Percentiles rank a stretch among this genome's conserved stretches.
Evolutionary conservation across 768 basidiomycete genomes (phyloP).

Genomic region (Fomitopsis pulvina): DNA sequence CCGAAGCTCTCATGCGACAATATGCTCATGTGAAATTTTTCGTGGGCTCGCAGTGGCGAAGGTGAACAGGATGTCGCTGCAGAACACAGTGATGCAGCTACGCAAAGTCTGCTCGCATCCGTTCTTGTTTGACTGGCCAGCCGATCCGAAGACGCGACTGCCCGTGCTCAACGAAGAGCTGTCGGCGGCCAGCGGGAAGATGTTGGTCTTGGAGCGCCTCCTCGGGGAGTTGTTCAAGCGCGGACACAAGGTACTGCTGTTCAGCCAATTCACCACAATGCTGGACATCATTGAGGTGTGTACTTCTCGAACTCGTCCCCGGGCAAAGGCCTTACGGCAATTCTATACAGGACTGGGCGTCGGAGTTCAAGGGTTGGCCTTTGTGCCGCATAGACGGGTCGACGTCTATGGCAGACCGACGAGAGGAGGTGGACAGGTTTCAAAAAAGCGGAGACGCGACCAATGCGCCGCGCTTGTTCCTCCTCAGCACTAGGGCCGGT

Average conservation of each 20-base stretch:
- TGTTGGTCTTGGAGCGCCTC: constrained; percentile 90
- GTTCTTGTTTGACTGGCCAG: constrained; percentile 82
- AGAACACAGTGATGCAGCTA: constrained; percentile 92
- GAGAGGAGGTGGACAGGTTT: constrained; percentile 80
- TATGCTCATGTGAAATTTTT: not conserved
- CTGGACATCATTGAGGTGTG: constrained; percentile 87
- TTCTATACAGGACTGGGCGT: constrained; percentile 74
- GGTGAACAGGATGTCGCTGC: constrained; percentile 88
- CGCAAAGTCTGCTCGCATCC: constrained; percentile 96
- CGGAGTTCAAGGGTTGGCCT: constrained; percentile 71
- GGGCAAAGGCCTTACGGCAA: not conserved
- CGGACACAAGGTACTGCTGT: constrained; percentile 80
- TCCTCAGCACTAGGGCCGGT: constrained; percentile 74
- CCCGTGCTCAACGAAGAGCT: constrained; percentile 72
- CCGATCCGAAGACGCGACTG: constrained; percentile 52
- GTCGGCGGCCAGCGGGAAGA: constrained; percentile 88
- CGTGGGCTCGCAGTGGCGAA: constrained; percentile 50
- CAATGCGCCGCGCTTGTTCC: constrained; percentile 67
- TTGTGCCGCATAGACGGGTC: constrained; percentile 92
- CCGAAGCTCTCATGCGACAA: constrained; percentile 3
- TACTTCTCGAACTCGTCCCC: not conserved
- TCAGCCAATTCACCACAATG: constrained; percentile 96
- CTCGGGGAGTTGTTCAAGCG: constrained; percentile 74
- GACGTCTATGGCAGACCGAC: constrained; percentile 73
- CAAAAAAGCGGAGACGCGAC: constrained; percentile 61